A percentile compares a stretch with the other conserved stretches of the same genome.
Conservation (phyloP, 345 rosid genomes). For the Hibiscus mutabilis region DNA sequence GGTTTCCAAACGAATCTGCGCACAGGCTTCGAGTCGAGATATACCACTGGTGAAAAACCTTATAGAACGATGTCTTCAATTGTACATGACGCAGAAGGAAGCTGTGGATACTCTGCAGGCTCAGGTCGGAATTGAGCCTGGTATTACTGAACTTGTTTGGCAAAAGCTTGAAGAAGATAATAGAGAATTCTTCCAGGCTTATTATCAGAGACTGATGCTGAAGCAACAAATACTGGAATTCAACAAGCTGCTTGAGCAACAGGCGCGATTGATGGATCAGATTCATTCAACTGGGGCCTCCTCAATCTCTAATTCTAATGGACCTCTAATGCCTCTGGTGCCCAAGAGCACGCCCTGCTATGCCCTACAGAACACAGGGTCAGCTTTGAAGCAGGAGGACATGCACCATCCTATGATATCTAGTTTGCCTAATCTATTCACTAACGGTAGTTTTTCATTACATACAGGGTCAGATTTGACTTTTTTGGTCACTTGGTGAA, state of each 20-base stretch:
- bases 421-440: slow-evolving; percentile 46
- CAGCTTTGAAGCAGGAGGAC: slow-evolving; percentile 48
- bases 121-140: slow-evolving; percentile 93
- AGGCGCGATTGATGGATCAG: slow-evolving; percentile 74
- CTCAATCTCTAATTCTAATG: slow-evolving; percentile 61
- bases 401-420: slow-evolving; percentile 50
- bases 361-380: slow-evolving; percentile 47
- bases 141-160: slow-evolving; percentile 97
- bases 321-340: slow-evolving; percentile 51
- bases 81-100: slow-evolving; percentile 93
- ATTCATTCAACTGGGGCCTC: slow-evolving; percentile 53
- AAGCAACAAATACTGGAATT: slow-evolving; percentile 90
- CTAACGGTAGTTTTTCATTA: slow-evolving; percentile 63
- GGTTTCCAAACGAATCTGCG: not conserved
- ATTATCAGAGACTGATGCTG: slow-evolving; percentile 77
- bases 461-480: slow-evolving; percentile 29
- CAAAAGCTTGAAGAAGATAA: slow-evolving; percentile 99
- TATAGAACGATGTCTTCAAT: slow-evolving; percentile 89
- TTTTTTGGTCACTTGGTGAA: no score
- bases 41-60: slow-evolving; percentile 65
- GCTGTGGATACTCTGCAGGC: slow-evolving; percentile 77
- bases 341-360: slow-evolving; percentile 42
- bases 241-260: slow-evolving; percentile 91
- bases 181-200: slow-evolving; percentile 84
- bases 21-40: not conserved